Conservation (phyloP, 2,329 filamentous ascomycete genomes). For the Macrophomina tecta region DNA sequence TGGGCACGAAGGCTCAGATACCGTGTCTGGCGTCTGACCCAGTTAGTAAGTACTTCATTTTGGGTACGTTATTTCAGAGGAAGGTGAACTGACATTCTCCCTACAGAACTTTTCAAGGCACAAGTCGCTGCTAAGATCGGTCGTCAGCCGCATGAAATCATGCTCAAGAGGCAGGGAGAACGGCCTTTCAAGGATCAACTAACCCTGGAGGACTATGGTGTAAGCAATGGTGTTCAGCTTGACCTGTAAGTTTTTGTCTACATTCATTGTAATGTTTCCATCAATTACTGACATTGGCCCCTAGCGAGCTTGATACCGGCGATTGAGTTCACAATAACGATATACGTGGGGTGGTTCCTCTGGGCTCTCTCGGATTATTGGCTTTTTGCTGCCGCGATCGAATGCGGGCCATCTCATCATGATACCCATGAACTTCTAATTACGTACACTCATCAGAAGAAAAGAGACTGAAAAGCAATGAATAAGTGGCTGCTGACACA, state of each 20-base stretch:
- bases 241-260: slow-evolving; percentile 45
- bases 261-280: not conserved
- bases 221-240: slow-evolving; percentile 81
- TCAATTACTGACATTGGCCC: not conserved
- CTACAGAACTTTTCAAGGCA: slow-evolving; percentile 76
- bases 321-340: slow-evolving; percentile 23
- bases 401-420: slow-evolving; percentile 10
- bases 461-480: not conserved
- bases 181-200: slow-evolving; percentile 91
- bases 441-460: slow-evolving; percentile 3
- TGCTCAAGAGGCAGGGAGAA: slow-evolving; percentile 90
- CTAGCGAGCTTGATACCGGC: slow-evolving; percentile 30
- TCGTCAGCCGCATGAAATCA: slow-evolving; percentile 85
- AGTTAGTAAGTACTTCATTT: slow-evolving; percentile 59
- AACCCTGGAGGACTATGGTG: slow-evolving; percentile 88
- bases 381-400: slow-evolving; percentile 2
- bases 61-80: not conserved
- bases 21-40: slow-evolving; percentile 86
- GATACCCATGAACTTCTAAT: slow-evolving; percentile 17
- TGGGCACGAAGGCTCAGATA: slow-evolving; percentile 94
- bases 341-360: slow-evolving; percentile 1
- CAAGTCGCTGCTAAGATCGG: slow-evolving; percentile 90
- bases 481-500: not conserved
- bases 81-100: slow-evolving; percentile 26
- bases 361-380: not conserved